phyloP scores from a whole-genome alignment of 73 alveolate species.

The Uronychia setigera region DNA sequence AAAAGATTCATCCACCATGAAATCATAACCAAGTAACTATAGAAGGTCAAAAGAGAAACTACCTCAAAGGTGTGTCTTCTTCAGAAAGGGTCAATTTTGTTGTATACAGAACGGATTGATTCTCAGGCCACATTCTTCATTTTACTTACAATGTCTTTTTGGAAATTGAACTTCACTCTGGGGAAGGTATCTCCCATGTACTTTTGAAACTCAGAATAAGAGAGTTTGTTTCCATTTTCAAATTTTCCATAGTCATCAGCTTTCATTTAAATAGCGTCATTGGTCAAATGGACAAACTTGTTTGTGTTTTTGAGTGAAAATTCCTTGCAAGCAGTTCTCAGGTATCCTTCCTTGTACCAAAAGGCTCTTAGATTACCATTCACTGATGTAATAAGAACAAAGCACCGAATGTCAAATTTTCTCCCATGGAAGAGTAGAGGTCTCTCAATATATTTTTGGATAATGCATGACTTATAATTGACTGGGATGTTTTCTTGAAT shows the following conservation, averaged over 20 bases:
- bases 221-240: constrained; percentile 85
- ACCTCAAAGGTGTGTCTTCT: constrained; percentile 74
- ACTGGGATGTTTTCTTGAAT: constrained; percentile 30
- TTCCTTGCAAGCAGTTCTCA: constrained; percentile 71
- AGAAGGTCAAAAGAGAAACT: neutral
- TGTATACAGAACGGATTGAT: constrained; percentile 59
- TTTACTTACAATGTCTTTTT: constrained; percentile 80
- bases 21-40: constrained; percentile 78
- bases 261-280: constrained; percentile 82
- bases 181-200: constrained; percentile 67
- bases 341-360: constrained; percentile 73
- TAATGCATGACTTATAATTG: constrained; percentile 51
- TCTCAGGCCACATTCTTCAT: constrained; percentile 78
- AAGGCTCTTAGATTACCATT: constrained; percentile 74
- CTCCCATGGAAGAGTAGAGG: constrained; percentile 74
- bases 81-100: constrained; percentile 66
- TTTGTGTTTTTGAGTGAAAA: constrained; percentile 65
- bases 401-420: constrained; percentile 85
- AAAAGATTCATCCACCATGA: constrained; percentile 77
- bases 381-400: constrained; percentile 65
- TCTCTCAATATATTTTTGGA: constrained; percentile 75
- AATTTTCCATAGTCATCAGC: constrained; percentile 79
- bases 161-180: constrained; percentile 61
- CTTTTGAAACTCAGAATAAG: constrained; percentile 72
- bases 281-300: constrained; percentile 81